Base-by-base conservation (phyloP, 2,329 filamentous ascomycete species). In the Aureobasidium pullulans region DNA sequence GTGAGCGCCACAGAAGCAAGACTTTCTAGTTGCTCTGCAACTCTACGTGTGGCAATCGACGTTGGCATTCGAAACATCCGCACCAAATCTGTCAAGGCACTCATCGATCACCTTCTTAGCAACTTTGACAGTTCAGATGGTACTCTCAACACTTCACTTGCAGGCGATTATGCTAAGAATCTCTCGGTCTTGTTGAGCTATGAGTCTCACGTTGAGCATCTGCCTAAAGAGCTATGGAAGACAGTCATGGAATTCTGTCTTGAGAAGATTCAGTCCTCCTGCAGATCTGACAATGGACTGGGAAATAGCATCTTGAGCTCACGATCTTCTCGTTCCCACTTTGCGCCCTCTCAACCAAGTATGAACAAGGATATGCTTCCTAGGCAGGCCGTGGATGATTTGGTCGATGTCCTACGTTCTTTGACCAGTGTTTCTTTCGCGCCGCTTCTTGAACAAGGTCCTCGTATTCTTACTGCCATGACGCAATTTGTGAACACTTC, bases 51-150 rank as follows among this genome's bases (percentile, higher is more conserved):
- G 29, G 83, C 87, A 28, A 81, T 95, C 49, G 84, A 87, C 63
- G 81, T 87, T 57, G 88, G 89, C 23, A 77, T 86, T 34, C 74
- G 79, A 19, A 86, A 82, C 62, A 73, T 97, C 63, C 88, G 85
- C 67, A 78, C 80, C 61, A 95, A 90, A 70, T 93, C 91, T 0
- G 78, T 93, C n/a, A 82, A 86, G 65, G 84, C 88, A 6, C 76
- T 96, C 15, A 78, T 96, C 64, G 85, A 90, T 64, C 91, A 96
- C 72, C 87, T 97, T 62, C 86, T 84, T 3, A 85, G 96, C 64
- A 84, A 85, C 16, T 77, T 96, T 3, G 82, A 85, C 1, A 81
- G 77, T 15, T 72, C 79, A 1, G 81, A 85, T 57, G 84, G 84
- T 13, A 80, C 77, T 2, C 82, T 87, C 57, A 84, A 90, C 63